These are phyloP conservation scores for Porodaedalea pini DNA, from an alignment of 1,284 basidiomycete genomes.

Conservation along the genomic window DNA sequence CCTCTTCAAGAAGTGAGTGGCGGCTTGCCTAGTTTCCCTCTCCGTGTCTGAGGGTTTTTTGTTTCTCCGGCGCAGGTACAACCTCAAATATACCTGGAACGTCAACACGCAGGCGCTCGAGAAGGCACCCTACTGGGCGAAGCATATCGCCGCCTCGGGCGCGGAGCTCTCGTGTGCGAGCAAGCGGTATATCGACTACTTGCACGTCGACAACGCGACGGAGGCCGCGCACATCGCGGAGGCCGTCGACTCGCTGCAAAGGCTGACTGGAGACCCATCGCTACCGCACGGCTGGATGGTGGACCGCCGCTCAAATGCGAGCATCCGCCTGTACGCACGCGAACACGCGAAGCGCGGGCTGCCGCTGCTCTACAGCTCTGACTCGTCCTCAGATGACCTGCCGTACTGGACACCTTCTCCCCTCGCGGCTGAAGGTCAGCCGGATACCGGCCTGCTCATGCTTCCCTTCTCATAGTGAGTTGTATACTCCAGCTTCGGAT, in stretches of 20 bases:
- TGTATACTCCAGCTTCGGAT: not conserved
- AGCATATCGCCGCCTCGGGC: constrained; percentile 24
- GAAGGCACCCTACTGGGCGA: constrained; percentile 27
- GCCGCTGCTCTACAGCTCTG: constrained; percentile 24
- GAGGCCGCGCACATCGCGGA: constrained; percentile 28
- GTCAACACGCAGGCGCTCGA: constrained; percentile 2
- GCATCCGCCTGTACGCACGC: constrained; percentile 24
- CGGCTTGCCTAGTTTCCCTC: not conserved
- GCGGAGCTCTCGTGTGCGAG: constrained; percentile 22
- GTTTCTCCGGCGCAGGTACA: not conserved
- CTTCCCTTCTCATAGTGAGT: constrained; percentile 24
- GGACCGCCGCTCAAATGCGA: constrained; percentile 13
- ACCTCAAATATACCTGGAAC: constrained; percentile 1
- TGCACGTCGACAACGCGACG: constrained; percentile 24
- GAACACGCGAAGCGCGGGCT: constrained; percentile 24
- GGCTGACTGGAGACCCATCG: constrained; percentile 25
- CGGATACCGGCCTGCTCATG: constrained; percentile 30
- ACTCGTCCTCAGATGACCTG: constrained; percentile 35
- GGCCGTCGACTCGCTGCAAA: constrained; percentile 28
- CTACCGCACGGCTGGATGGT: constrained; percentile 35
- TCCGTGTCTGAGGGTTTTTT: not conserved
- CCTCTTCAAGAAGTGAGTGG: constrained; percentile 4
- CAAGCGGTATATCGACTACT: constrained; percentile 25
- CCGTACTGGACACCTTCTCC: constrained; percentile 36
- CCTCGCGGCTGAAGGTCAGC: constrained; percentile 3